Percentiles rank a stretch among this genome's conserved stretches.
phyloP scores from a whole-genome alignment of 2,329 filamentous ascomycete genomes.

The Microdochium paspali region DNA sequence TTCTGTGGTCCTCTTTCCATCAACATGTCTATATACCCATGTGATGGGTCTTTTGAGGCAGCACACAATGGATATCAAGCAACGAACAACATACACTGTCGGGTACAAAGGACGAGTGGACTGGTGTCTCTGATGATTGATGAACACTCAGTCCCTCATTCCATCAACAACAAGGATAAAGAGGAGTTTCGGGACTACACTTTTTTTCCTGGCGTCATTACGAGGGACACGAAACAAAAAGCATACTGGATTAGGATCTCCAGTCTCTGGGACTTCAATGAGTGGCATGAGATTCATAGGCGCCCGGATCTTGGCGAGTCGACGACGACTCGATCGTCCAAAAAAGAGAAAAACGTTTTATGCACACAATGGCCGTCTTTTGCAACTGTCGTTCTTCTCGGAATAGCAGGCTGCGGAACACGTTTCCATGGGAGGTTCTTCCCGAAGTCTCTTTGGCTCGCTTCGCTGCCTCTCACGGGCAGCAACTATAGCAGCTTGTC shows the following conservation, averaged over 20 bases:
- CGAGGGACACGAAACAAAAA: constrained; percentile 6
- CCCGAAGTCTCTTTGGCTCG: constrained; percentile 45
- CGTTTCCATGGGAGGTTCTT: constrained; percentile 63
- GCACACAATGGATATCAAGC: not conserved
- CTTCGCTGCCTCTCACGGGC: not conserved
- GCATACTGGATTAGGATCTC: constrained; percentile 1
- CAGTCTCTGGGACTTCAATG: constrained; percentile 1
- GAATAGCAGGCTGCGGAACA: constrained; percentile 44
- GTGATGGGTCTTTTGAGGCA: not conserved
- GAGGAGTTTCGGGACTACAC: constrained; percentile 1
- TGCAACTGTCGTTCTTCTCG: constrained; percentile 27
- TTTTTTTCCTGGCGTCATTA: constrained; percentile 2
- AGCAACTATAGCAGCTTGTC: not conserved
- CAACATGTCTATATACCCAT: not conserved
- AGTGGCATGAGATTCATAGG: constrained; percentile 6
- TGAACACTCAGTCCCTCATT: not conserved
- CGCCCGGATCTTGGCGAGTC: constrained; percentile 4
- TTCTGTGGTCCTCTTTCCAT: not conserved
- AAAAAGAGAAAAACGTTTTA: constrained; percentile 30
- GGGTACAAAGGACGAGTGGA: not conserved
- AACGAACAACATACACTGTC: not conserved
- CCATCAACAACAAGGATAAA: not conserved
- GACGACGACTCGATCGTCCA: constrained; percentile 15
- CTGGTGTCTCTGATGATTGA: not conserved
- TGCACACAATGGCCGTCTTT: constrained; percentile 68